Evolutionary conservation across 2,329 filamentous ascomycete species (phyloP), one percentile per base, ranked within the genome.

Genomic region (Trichophyton schoenleinii): DNA sequence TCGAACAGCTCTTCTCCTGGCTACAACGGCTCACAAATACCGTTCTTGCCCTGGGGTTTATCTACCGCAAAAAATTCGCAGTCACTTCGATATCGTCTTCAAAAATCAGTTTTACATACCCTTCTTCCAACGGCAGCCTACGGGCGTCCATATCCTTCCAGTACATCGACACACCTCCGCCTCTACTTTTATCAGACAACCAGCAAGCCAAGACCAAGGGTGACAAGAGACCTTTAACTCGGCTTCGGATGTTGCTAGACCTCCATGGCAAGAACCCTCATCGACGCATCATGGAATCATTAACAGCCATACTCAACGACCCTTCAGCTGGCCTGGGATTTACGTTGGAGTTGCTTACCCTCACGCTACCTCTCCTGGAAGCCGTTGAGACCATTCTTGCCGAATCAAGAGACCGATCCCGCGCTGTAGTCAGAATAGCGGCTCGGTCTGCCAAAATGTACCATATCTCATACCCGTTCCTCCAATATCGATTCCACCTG

Each of bases 11-110:
- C 3, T 67, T 75, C 60, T 70, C 72, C 63, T 69, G 67, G 38
- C 63, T 77, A 31, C 74, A 76, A 64, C 67, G 70, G 61, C 67
- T 77, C 15, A 71, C 75, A 38, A 73, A 72, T 62, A 66, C 71
- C 31, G 61, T 75, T 44, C 71, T 69, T 11, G 69, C 73, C 15
- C 63, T 73, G 20, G 69, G 74, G 52, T 69, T 67, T 22, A 69
- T 76, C 38, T 67, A 69, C 42, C 65, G 65, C 34, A 73, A 70
- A 58, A 70, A 68, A 55, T 70, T 75, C 63, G 64, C 67, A 20
- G 65, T 68, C 25, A 66, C 61, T 48, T 70, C 71, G 25, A 64
- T 75, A 58, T 75, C 73, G 4, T 64, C 75, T 22, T 73, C 71
- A 0, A 67, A 66, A 46, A 64, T 76, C 59, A 61, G 66, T 8